phyloP scores from a whole-genome alignment of 352 stramenopile genomes.

The Phytophthora syringae region DNA sequence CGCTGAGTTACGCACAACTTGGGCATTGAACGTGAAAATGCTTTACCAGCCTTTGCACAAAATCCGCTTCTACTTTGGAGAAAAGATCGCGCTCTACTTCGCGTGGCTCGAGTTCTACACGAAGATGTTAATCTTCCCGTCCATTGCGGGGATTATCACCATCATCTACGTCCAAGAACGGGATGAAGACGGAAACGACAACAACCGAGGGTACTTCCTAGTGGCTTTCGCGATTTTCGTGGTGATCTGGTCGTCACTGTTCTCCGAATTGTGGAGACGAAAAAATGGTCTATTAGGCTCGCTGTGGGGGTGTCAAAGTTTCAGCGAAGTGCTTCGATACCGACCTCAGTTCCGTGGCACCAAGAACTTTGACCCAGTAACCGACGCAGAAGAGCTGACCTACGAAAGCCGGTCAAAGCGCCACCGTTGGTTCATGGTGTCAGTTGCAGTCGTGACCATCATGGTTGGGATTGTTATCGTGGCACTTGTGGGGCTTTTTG shows the following conservation, averaged over 20 bases:
- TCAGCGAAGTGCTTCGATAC: conserved; percentile 68
- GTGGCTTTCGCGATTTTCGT: conserved; percentile 82
- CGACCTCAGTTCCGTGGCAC: conserved; percentile 86
- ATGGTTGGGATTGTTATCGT: conserved; percentile 77
- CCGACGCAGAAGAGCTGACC: conserved; percentile 58
- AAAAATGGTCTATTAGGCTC: conserved; percentile 82
- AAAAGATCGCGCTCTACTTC: conserved; percentile 92
- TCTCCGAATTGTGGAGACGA: conserved; percentile 88
- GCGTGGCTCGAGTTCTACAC: conserved; percentile 93
- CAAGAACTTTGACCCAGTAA: conserved; percentile 67
- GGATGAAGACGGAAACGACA: conserved; percentile 30
- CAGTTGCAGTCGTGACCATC: conserved; percentile 59
- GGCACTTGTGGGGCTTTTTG: conserved; percentile 65
- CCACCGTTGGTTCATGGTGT: conserved; percentile 62
- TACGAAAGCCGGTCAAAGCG: conserved; percentile 62
- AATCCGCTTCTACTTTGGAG: conserved; percentile 90
- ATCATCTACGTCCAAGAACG: conserved; percentile 55
- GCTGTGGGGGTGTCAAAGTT: conserved; percentile 83
- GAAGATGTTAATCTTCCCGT: conserved; percentile 85
- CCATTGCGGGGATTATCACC: conserved; percentile 76
- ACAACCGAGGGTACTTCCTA: conserved; percentile 62
- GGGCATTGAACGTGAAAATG: conserved; percentile 71
- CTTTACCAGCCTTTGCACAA: conserved; percentile 81
- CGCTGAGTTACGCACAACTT: conserved; percentile 60
- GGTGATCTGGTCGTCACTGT: conserved; percentile 85